A percentile compares a stretch with the other conserved stretches of the same genome.
Evolutionary conservation across 306 rosid species (phyloP).

Genomic region (Spatholobus suberectus): DNA sequence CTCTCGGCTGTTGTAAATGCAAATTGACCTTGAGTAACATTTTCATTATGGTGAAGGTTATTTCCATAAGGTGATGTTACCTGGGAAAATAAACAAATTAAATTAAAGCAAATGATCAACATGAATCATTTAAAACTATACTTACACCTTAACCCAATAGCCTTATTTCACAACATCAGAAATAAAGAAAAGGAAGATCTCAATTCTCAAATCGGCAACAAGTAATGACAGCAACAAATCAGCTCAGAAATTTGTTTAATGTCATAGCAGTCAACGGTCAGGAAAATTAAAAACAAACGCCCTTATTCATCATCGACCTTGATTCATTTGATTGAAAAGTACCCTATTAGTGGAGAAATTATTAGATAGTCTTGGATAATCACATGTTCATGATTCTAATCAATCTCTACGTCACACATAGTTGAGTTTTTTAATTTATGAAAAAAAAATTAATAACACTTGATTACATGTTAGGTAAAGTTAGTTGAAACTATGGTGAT

Average conservation of each 20-base stretch:
- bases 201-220: background rate
- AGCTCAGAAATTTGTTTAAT: background rate
- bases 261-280: background rate
- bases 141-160: background rate
- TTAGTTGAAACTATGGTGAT: too few species aligned
- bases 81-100: constrained; percentile 27
- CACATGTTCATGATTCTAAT: background rate
- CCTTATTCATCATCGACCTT: background rate
- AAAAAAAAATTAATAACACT: background rate
- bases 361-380: background rate
- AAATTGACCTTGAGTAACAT: constrained; percentile 60
- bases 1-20: constrained; percentile 59
- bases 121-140: background rate
- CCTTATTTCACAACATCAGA: background rate
- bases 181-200: background rate
- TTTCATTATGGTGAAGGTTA: constrained; percentile 52
- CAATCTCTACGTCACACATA: background rate
- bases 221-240: background rate
- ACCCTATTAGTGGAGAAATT: background rate
- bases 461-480: background rate
- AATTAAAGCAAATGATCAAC: background rate
- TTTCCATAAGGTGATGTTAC: constrained; percentile 63
- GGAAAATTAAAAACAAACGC: background rate
- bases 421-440: background rate
- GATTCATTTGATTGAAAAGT: background rate